phyloP scores from a whole-genome alignment of 2,329 filamentous ascomycete genomes.

The Paraconiothyrium brasiliense region DNA sequence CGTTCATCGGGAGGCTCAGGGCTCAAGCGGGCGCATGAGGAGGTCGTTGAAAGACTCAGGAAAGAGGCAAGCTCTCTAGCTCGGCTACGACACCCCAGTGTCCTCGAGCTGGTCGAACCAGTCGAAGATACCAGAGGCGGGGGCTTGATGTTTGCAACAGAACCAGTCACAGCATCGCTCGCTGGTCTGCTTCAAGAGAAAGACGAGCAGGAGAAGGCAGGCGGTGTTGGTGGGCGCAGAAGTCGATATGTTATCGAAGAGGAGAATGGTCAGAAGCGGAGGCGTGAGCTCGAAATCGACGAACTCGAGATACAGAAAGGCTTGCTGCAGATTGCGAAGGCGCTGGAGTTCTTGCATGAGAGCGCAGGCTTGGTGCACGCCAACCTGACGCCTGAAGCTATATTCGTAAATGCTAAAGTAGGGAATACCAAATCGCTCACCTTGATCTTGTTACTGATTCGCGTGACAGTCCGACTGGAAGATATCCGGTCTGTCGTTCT shows the following conservation, averaged over 20 bases:
- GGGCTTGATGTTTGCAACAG: conserved; percentile 94
- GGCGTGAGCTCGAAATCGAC: conserved; percentile 90
- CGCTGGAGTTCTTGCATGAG: conserved; percentile 93
- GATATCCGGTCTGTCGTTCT: conserved; percentile 92
- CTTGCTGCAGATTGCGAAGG: conserved; percentile 89
- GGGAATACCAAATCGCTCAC: conserved; percentile 39
- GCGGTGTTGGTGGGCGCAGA: conserved; percentile 73
- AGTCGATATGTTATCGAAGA: conserved; percentile 86
- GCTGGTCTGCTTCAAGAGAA: conserved; percentile 84
- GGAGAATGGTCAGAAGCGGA: conserved; percentile 72
- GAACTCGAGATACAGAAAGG: conserved; percentile 98
- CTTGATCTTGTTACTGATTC: conserved; percentile 36
- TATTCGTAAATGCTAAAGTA: conserved; percentile 93
- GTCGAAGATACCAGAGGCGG: conserved; percentile 93
- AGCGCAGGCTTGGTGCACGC: conserved; percentile 93
- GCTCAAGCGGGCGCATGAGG: conserved; percentile 83
- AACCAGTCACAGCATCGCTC: conserved; percentile 89
- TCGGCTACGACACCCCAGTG: conserved; percentile 86
- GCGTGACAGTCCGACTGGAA: conserved; percentile 88
- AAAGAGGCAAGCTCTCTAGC: conserved; percentile 91
- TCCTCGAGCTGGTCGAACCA: conserved; percentile 92
- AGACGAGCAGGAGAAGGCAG: conserved; percentile 80
- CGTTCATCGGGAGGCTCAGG: conserved; percentile 69
- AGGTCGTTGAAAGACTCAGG: conserved; percentile 89
- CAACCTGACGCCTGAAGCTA: conserved; percentile 91